phyloP scores from a whole-genome alignment of 2,329 filamentous ascomycete species.

The Penicillium brevicompactum region DNA sequence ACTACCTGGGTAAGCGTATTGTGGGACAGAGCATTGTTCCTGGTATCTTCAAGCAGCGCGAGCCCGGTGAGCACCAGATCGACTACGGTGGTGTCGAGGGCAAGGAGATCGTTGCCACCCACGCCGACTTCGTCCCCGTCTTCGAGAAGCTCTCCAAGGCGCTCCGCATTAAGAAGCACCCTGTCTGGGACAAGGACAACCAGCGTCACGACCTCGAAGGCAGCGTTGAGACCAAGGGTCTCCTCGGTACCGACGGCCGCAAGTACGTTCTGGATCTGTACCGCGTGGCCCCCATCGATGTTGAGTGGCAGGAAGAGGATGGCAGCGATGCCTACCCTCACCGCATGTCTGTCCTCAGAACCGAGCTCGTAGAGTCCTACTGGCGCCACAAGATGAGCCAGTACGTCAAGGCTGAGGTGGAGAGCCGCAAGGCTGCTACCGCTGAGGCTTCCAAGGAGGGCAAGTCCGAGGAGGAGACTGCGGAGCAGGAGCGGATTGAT shows the following conservation, averaged over 20 bases:
- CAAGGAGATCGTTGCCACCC: slow-evolving; percentile 89
- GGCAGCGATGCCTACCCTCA: slow-evolving; percentile 75
- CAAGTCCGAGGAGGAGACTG: slow-evolving; percentile 44
- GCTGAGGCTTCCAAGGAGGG: slow-evolving; percentile 41
- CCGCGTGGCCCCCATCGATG: slow-evolving; percentile 87
- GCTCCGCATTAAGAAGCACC: slow-evolving; percentile 87
- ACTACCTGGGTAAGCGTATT: slow-evolving; percentile 95
- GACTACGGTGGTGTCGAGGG: slow-evolving; percentile 98
- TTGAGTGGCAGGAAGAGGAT: slow-evolving; percentile 82
- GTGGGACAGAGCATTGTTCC: slow-evolving; percentile 98
- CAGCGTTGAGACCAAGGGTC: slow-evolving; percentile 95
- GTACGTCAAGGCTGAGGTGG: slow-evolving; percentile 79
- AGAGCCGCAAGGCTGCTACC: slow-evolving; percentile 57
- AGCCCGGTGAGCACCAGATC: slow-evolving; percentile 96
- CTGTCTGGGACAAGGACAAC: slow-evolving; percentile 96
- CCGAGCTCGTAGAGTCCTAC: slow-evolving; percentile 86
- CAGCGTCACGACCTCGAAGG: slow-evolving; percentile 89
- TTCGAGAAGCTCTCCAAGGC: slow-evolving; percentile 92
- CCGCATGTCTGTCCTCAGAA: slow-evolving; percentile 89
- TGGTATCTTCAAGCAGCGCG: slow-evolving; percentile 97
- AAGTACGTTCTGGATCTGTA: slow-evolving; percentile 98
- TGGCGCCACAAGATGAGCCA: slow-evolving; percentile 84
- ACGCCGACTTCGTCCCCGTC: slow-evolving; percentile 78
- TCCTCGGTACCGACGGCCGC: slow-evolving; percentile 93
- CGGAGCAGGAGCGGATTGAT: slow-evolving; percentile 71